A percentile compares a stretch with the other conserved stretches of the same genome.
phyloP scores from a whole-genome alignment of 257 asterid genomes.

The Apocynum venetum region DNA sequence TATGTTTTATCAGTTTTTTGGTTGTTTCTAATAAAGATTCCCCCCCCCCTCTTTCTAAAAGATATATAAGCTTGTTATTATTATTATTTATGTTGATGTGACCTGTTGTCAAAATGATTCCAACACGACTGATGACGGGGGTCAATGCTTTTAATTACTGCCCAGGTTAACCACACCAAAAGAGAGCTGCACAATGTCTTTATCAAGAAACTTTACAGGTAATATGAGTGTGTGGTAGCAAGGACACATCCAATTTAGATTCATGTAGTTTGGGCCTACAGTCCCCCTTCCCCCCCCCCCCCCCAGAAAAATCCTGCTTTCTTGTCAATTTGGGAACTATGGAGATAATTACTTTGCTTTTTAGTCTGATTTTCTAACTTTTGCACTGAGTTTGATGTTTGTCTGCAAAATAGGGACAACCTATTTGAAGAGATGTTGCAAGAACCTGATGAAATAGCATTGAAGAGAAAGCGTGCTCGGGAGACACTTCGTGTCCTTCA shows the following conservation, averaged over 20 bases:
- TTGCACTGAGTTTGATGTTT: constrained; percentile 16
- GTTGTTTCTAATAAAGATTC: not conserved
- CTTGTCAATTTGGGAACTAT: too few relatives aligned
- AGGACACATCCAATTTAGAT: not conserved
- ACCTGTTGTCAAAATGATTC: not conserved
- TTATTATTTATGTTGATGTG: not conserved
- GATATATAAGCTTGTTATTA: not conserved
- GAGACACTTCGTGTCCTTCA: constrained; percentile 84
- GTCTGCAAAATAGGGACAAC: constrained; percentile 57
- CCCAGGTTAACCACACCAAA: constrained; percentile 87
- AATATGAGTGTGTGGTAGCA: constrained; percentile 1
- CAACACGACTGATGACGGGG: not conserved
- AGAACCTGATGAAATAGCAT: constrained; percentile 91
- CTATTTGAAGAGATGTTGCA: constrained; percentile 90
- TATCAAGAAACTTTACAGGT: constrained; percentile 79
- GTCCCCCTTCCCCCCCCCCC: too few relatives aligned
- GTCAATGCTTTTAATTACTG: constrained; percentile 15
- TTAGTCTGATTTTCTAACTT: not conserved
- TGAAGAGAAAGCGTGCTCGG: constrained; percentile 84
- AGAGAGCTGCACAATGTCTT: constrained; percentile 83
- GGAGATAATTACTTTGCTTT: not conserved
- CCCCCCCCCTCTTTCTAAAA: too few relatives aligned
- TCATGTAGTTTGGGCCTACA: too few relatives aligned
- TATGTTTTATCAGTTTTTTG: not conserved
- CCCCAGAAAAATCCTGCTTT: too few relatives aligned